These are phyloP conservation scores for Carex arenaria DNA, from an alignment of 202 grass and related monocot genomes.

Conservation along the genomic window DNA sequence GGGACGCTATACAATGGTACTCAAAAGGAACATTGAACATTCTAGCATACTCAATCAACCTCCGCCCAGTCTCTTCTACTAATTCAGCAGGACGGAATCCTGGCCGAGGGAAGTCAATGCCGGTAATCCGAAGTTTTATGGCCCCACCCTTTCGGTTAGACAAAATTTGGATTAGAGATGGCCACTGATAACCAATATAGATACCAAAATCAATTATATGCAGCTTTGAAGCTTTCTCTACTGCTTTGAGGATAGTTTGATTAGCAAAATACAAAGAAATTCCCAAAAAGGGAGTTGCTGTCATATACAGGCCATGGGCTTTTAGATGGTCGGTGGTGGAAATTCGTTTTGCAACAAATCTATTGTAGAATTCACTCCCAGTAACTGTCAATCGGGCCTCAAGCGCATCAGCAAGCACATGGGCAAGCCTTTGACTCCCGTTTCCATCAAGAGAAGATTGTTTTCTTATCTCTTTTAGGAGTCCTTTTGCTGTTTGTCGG, in stretches of 20 bases:
- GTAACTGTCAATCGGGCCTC: slow-evolving; percentile 40
- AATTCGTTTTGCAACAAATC: slow-evolving; percentile 8
- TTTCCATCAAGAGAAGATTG: slow-evolving; percentile 39
- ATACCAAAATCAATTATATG: slow-evolving; percentile 80
- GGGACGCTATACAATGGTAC: slow-evolving; percentile 45
- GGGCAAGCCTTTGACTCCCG: slow-evolving; percentile 47
- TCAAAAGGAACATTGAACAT: slow-evolving; percentile 55
- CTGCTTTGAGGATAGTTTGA: slow-evolving; percentile 42
- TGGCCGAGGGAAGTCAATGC: slow-evolving; percentile 42
- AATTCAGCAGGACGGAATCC: slow-evolving; percentile 40
- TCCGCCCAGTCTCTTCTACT: slow-evolving; percentile 24
- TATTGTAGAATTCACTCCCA: slow-evolving; percentile 36
- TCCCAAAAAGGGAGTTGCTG: slow-evolving; percentile 31
- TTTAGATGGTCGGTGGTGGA: slow-evolving; percentile 28
- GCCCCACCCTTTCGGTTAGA: slow-evolving; percentile 1
- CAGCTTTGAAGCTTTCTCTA: slow-evolving; percentile 28
- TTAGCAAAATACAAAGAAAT: slow-evolving; percentile 36
- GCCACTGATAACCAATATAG: slow-evolving; percentile 68
- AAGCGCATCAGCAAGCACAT: slow-evolving; percentile 40
- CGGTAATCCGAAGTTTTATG: slow-evolving; percentile 37
- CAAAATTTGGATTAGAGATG: slow-evolving; percentile 43
- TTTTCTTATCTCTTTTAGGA: slow-evolving; percentile 39
- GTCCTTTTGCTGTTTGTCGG: slow-evolving; percentile 25
- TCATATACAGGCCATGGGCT: slow-evolving; percentile 20
- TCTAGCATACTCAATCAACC: slow-evolving; percentile 51